A percentile compares a stretch with the other conserved stretches of the same genome.
Evolutionary conservation across 495 filamentous ascomycete genomes (phyloP).

Genomic region (Tuber calosporum): DNA sequence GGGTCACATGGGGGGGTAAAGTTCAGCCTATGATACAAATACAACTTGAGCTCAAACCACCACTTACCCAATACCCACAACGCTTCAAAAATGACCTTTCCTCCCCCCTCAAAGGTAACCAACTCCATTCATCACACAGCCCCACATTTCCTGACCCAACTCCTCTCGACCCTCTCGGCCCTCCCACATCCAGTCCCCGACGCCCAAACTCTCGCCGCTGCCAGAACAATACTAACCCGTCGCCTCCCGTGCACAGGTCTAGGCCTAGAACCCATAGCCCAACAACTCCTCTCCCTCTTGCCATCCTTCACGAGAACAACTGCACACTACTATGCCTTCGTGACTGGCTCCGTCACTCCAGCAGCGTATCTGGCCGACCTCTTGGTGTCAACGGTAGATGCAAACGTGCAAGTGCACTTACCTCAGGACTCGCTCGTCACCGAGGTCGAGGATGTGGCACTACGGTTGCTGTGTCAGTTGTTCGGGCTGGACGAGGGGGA

Average conservation of each 20-base stretch:
- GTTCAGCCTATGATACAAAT: neutral
- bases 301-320: constrained; percentile 32
- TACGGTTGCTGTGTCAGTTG: constrained; percentile 62
- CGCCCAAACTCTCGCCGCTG: constrained; percentile 10
- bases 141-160: constrained; percentile 12
- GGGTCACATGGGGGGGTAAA: neutral
- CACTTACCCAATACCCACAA: neutral
- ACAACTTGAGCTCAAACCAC: neutral
- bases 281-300: constrained; percentile 26
- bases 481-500: constrained; percentile 51
- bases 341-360: constrained; percentile 73
- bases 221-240: constrained; percentile 9
- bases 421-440: constrained; percentile 66
- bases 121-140: neutral
- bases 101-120: neutral
- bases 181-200: neutral
- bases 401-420: constrained; percentile 81
- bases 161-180: constrained; percentile 13
- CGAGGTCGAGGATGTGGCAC: constrained; percentile 62
- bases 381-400: constrained; percentile 68
- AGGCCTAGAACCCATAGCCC: neutral
- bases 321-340: constrained; percentile 73
- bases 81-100: neutral
- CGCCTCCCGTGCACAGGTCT: constrained; percentile 14
- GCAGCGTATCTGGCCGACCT: constrained; percentile 80